Evolutionary conservation across 768 basidiomycete genomes (phyloP), one percentile per base, ranked within the genome.

Genomic region (Calocybe indica): DNA sequence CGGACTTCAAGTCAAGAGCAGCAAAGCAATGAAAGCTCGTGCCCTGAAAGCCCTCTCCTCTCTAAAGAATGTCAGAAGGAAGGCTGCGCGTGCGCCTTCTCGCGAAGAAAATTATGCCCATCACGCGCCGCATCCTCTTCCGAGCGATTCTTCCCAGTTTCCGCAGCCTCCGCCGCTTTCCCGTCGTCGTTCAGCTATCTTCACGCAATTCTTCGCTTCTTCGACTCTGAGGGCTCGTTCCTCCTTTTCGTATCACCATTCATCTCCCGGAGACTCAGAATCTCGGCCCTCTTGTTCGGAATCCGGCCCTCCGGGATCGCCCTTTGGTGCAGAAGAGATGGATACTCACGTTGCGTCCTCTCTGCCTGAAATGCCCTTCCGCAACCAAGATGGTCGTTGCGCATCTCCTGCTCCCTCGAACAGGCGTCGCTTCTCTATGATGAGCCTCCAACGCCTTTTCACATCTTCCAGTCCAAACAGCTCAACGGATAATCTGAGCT

Each of bases 21-120:
- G 72, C 39, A 71, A 63, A 53, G 74, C 74, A 5, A 62, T 80
- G 49, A 73, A 60, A 51, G 65, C 64, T 30, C 70, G 74, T 43
- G 78, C 79, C 5, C 73, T 70, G 32, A 69, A 66, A 53, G 75
- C 72, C 10, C 64, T 79, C 22, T 65, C 57, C 47, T 75, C 73
- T 37, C 67, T 79, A 13, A 76, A 66, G 60, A 74, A 67, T 45
- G 58, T 65, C 10, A 66, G 67, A 33, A 74, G 68, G 61, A 54
- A 61, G 55, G 35, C 64, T 53, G 47, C 51, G 40, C 46, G 64
- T 58, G 35, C 51, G 55, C 71, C 61, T 53, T 58, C 69, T n/a
- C 22, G 22, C 22, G 67, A 66, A 46, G 64, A 65, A 12, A 70
- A 69, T 58, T 69, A 76, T 8, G 47, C 58, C 33, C 60, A 59